Evolutionary conservation across 2,329 filamentous ascomycete genomes (phyloP), one percentile per base, ranked within the genome.

Genomic region (Penicillium sp.): DNA sequence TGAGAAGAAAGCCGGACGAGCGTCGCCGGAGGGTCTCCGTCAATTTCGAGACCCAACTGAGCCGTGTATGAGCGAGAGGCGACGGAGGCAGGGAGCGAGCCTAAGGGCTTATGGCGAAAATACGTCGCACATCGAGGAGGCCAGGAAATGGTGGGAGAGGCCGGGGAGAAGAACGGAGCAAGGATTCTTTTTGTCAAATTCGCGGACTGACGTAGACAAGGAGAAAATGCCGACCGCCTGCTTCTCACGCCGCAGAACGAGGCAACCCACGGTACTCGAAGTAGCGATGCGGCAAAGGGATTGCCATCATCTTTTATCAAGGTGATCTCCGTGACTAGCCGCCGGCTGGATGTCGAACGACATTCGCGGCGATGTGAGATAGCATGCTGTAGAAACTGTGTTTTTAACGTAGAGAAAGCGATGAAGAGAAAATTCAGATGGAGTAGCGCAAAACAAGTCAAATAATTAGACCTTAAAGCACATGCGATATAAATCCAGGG

Each of bases 1-100:
- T 77, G 67, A 65, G 67, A 66, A 66, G 64, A 65, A 64, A 64
- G 65, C 53, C 64, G 61, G 64, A 66, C 67, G 35, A 41, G 35
- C 65, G 58, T 64, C 61, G 64, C 66, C 60, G 61, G 60, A 58
- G 60, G 63, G 63, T 47, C 64, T 59, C 61, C 64, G 58, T 54
- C 46, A 64, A 65, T 68, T 68, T 62, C 65, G 61, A 67, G 63
- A 63, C 67, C 63, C 67, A 56, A 52, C 56, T 58, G 50, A 61
- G 41, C 35, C n/a, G 45, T 45, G 26, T 26, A 35, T 31, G 31
- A 48, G 46, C 23, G 49, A 58, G 29, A 35, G 30, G 31, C 48
- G 15, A 19, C 11, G 31, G 17, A 30, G 44, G 26, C n/a, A 23
- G 21, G 31, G 49, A 38, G 41, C 44, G 31, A 44, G 47, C 44